Percentiles rank a stretch among this genome's conserved stretches.
Evolutionary conservation across 2,329 filamentous ascomycete species (phyloP).

Genomic region (Fusarium udum): DNA sequence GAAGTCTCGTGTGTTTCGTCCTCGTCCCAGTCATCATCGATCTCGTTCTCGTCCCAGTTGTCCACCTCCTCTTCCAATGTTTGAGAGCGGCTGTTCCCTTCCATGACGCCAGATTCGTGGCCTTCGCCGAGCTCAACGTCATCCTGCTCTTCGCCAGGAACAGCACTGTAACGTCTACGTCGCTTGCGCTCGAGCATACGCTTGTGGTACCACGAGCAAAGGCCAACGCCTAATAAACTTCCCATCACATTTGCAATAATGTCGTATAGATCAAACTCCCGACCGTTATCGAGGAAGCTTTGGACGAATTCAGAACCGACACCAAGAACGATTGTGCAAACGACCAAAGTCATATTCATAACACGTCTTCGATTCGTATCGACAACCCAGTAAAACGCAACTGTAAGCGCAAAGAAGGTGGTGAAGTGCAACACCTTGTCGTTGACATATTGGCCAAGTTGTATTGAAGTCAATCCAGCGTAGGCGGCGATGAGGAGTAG

Average conservation of each 20-base stretch:
- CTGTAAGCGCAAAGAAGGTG: constrained; percentile 89
- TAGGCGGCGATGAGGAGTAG: constrained; percentile 82
- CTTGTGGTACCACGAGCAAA: constrained; percentile 93
- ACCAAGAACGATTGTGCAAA: constrained; percentile 78
- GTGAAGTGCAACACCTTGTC: constrained; percentile 90
- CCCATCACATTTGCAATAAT: constrained; percentile 89
- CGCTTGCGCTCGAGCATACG: constrained; percentile 90
- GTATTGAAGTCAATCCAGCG: constrained; percentile 76
- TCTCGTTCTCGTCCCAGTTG: constrained; percentile 89
- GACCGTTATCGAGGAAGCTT: constrained; percentile 76
- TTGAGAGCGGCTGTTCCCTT: constrained; percentile 45
- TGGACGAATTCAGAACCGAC: constrained; percentile 82
- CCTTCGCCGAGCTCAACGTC: constrained; percentile 82
- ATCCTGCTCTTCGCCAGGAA: constrained; percentile 69
- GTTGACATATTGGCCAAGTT: constrained; percentile 70
- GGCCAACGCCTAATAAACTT: constrained; percentile 73
- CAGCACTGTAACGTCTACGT: constrained; percentile 75
- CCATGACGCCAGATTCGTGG: constrained; percentile 73
- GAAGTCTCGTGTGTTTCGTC: constrained; percentile 51
- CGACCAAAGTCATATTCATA: constrained; percentile 81
- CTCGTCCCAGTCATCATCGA: constrained; percentile 67
- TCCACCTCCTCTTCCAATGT: constrained; percentile 84
- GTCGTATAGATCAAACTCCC: constrained; percentile 80
- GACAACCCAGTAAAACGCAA: constrained; percentile 95
- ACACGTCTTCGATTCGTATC: constrained; percentile 88